phyloP scores from a whole-genome alignment of 495 filamentous ascomycete species.

The Jackrogersella multiformis region DNA sequence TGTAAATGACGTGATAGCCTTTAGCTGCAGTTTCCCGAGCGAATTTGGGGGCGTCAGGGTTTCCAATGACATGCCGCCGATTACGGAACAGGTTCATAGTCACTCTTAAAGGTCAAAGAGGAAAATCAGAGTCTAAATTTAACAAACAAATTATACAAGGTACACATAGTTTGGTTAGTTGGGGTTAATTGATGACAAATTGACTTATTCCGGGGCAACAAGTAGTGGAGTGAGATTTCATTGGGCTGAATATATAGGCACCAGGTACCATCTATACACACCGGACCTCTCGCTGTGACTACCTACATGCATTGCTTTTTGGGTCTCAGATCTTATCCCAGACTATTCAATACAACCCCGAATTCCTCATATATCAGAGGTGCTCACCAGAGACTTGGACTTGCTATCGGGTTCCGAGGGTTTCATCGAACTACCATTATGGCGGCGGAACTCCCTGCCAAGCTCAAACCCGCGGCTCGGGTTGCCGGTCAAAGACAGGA shows the following conservation, averaged over 20 bases:
- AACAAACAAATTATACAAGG: too few relatives aligned
- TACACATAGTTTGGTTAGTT: too few relatives aligned
- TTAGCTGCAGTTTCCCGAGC: not conserved
- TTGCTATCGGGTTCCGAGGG: slow-evolving; percentile 12
- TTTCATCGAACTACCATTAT: slow-evolving; percentile 43
- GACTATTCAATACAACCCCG: slow-evolving; percentile 1
- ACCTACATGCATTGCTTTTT: slow-evolving; percentile 31
- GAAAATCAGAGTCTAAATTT: too few relatives aligned
- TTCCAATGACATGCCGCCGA: slow-evolving; percentile 33
- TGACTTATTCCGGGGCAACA: not conserved
- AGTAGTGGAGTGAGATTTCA: slow-evolving; percentile 18
- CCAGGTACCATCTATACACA: not conserved
- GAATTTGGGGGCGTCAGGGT: not conserved
- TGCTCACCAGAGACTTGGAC: not conserved
- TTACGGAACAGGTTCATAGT: slow-evolving; percentile 34
- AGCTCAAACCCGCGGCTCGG: slow-evolving; percentile 74
- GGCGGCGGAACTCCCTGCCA: slow-evolving; percentile 41
- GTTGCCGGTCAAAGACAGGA: slow-evolving; percentile 87
- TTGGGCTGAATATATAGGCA: slow-evolving; percentile 9
- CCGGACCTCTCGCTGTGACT: not conserved
- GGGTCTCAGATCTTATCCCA: slow-evolving; percentile 14
- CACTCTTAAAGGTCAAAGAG: not conserved
- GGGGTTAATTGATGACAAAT: slow-evolving; percentile 20
- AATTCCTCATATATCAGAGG: slow-evolving; percentile 8
- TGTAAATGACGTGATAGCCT: slow-evolving; percentile 37